Conservation (phyloP, 202 grass and related monocot genomes). For the Setaria viridis region DNA sequence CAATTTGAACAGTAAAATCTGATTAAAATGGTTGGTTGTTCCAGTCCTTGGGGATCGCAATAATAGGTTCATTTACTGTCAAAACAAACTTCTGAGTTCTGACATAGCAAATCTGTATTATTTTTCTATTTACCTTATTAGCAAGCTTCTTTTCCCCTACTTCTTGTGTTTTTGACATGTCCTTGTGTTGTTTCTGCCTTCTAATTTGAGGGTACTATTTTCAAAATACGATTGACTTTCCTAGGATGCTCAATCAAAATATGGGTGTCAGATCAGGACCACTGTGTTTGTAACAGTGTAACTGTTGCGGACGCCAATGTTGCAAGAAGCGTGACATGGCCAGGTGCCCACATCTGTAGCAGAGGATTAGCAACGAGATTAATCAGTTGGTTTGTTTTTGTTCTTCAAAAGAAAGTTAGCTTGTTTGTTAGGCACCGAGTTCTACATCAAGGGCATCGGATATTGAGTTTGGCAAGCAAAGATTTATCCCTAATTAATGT, state of each 20-base stretch:
- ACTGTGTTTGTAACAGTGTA: too few species aligned
- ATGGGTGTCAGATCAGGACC: too few species aligned
- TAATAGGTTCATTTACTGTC: not conserved
- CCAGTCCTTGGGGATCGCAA: not conserved
- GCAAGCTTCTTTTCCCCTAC: not conserved
- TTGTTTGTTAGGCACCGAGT: not conserved
- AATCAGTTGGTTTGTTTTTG: not conserved
- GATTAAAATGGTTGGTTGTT: not conserved
- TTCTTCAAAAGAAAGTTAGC: not conserved
- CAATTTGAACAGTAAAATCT: constrained; percentile 22
- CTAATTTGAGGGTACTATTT: not conserved
- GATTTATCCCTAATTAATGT: not conserved
- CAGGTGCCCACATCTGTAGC: not conserved
- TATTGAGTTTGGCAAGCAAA: not conserved
- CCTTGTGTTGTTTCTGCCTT: not conserved
- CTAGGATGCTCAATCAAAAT: not conserved
- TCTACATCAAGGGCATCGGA: not conserved
- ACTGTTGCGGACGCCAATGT: too few species aligned
- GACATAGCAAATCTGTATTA: not conserved
- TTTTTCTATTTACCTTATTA: constrained; percentile 8
- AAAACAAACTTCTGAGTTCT: not conserved
- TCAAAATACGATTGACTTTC: not conserved
- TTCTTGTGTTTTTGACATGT: constrained; percentile 13
- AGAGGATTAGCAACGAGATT: not conserved
- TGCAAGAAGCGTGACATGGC: not conserved